These are phyloP conservation scores for Eleusine indica DNA, from an alignment of 176 grass and related monocot species.

Conservation along the genomic window DNA sequence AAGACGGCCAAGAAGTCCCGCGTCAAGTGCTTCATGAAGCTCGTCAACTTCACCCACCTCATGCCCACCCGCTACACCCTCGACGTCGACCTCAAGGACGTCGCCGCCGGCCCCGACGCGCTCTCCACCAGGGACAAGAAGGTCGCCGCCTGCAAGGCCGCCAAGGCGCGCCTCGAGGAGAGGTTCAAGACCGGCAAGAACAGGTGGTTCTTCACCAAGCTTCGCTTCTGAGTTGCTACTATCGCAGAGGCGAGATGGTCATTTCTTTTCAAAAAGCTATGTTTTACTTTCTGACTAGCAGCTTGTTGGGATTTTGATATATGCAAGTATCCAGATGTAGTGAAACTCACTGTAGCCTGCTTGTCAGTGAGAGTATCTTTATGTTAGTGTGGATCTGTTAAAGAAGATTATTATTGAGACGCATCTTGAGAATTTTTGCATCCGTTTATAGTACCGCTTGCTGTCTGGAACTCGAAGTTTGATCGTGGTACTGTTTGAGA, in stretches of 20 bases:
- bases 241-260: not conserved
- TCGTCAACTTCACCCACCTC: constrained; percentile 61
- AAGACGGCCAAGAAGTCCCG: constrained; percentile 69
- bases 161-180: constrained; percentile 55
- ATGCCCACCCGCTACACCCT: constrained; percentile 65
- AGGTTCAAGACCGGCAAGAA: constrained; percentile 66
- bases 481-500: not conserved
- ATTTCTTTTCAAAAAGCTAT: not conserved
- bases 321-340: not conserved
- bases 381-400: not conserved
- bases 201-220: constrained; percentile 72
- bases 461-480: not conserved
- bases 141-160: constrained; percentile 43
- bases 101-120: constrained; percentile 37
- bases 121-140: constrained; percentile 50
- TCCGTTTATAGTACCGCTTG: not conserved
- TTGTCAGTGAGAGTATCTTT: not conserved
- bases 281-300: not conserved
- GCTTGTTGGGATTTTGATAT: not conserved
- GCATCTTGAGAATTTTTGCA: not conserved
- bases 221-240: constrained; percentile 41
- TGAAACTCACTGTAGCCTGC: not conserved
- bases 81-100: constrained; percentile 61
- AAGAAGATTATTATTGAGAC: not conserved
- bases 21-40: constrained; percentile 61